Conservation (phyloP, 768 basidiomycete genomes). For the Daedaleopsis sinensis region DNA sequence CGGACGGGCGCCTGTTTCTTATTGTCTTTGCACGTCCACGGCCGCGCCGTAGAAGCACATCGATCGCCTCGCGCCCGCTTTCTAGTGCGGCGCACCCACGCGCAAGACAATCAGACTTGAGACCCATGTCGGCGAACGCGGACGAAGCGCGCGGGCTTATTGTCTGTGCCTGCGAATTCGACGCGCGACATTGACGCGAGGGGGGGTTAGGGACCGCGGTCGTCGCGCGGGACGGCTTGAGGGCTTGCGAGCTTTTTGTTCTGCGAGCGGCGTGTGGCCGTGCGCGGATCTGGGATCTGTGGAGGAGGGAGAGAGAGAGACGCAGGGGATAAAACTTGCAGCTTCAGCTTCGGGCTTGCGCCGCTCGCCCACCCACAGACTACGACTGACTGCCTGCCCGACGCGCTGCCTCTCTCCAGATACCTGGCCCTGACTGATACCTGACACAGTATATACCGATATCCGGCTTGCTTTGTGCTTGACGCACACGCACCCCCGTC, state of each 20-base stretch:
- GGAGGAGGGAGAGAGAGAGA: not conserved
- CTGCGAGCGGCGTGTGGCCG: not conserved
- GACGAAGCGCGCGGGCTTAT: not conserved
- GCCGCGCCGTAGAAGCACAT: not conserved
- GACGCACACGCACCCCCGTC: not conserved
- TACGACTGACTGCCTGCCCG: no score
- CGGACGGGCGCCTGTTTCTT: not conserved
- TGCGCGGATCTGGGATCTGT: not conserved
- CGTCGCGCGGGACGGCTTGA: no score
- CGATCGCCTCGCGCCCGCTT: not conserved
- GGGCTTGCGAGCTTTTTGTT: not conserved
- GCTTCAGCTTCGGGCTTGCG: not conserved
- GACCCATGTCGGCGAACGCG: no score
- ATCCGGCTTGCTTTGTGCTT: not conserved
- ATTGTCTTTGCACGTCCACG: not conserved
- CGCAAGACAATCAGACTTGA: not conserved
- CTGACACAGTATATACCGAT: no score
- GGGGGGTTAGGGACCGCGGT: no score
- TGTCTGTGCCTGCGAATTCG: not conserved
- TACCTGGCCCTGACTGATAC: not conserved
- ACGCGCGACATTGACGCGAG: not conserved
- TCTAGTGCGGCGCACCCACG: not conserved
- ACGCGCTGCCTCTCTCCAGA: not conserved
- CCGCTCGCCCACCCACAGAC: no score
- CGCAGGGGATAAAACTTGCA: not conserved